These are phyloP conservation scores for Ormosia semicastrata DNA, from an alignment of 306 rosid genomes.

Conservation along the genomic window DNA sequence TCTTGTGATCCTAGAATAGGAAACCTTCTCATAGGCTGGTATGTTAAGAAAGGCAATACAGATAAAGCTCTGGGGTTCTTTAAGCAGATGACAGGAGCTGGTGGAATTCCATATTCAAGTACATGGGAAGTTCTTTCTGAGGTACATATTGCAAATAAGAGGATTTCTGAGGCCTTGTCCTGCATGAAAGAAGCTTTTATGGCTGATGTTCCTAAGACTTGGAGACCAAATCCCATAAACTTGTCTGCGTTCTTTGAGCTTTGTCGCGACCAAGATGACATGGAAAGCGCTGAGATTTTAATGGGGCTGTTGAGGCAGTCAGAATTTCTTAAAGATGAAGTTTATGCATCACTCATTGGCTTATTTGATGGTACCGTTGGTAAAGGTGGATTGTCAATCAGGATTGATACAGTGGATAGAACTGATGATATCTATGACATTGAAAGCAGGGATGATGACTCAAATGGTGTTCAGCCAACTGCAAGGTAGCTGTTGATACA, in stretches of 20 bases:
- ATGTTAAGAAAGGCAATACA: constrained; percentile 47
- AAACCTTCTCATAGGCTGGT: constrained; percentile 65
- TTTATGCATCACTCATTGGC: constrained; percentile 59
- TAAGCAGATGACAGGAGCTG: constrained; percentile 55
- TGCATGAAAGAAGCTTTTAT: constrained; percentile 78
- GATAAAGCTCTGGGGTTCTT: constrained; percentile 59
- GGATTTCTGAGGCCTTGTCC: constrained; percentile 56
- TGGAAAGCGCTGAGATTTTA: constrained; percentile 46
- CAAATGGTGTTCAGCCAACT: constrained; percentile 52
- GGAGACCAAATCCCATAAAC: constrained; percentile 69
- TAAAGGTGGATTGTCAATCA: constrained; percentile 19
- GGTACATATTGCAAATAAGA: constrained; percentile 54
- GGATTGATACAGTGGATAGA: constrained; percentile 18
- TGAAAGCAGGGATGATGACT: constrained; percentile 38
- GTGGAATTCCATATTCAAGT: constrained; percentile 69
- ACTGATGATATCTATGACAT: constrained; percentile 20
- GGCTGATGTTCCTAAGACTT: constrained; percentile 51
- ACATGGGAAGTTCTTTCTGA: constrained; percentile 84
- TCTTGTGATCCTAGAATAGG: constrained; percentile 80
- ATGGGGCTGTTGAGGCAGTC: constrained; percentile 61
- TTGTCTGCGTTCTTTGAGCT: constrained; percentile 52
- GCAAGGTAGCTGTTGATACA: constrained; percentile 42
- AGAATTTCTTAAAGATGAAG: constrained; percentile 38
- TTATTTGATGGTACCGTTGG: constrained; percentile 33
- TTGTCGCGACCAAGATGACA: constrained; percentile 57